These are phyloP conservation scores for Gyrodon lividus DNA, from an alignment of 768 basidiomycete genomes.

Conservation along the genomic window DNA sequence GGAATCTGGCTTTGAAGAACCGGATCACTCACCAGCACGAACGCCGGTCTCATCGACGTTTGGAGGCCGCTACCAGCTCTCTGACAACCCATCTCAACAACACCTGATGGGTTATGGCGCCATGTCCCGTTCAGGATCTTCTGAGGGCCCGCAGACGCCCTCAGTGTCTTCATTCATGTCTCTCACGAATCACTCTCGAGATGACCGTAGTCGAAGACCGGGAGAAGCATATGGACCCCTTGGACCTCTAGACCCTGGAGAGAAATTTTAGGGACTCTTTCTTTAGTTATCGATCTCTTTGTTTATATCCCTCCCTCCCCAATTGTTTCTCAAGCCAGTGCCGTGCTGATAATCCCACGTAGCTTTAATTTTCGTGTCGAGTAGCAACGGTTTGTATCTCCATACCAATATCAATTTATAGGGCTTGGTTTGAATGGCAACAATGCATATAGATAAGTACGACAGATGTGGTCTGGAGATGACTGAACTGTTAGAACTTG, in stretches of 20 bases:
- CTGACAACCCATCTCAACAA: conserved; percentile 48
- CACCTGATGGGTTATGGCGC: conserved; percentile 49
- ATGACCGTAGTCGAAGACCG: conserved; percentile 34
- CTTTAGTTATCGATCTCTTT: conserved; percentile 32
- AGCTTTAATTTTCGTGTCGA: conserved; percentile 1
- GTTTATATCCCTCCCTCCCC: conserved; percentile 7
- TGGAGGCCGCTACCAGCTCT: conserved; percentile 60
- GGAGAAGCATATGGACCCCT: conserved; percentile 47
- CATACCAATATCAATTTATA: conserved; percentile 4
- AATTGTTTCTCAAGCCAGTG: not conserved
- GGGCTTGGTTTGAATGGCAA: conserved; percentile 1
- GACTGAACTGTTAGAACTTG: not conserved
- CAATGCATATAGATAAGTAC: too few species aligned
- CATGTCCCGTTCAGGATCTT: conserved; percentile 48
- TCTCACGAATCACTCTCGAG: conserved; percentile 23
- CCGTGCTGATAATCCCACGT: conserved; percentile 3
- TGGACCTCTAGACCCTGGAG: conserved; percentile 61
- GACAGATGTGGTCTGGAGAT: too few species aligned
- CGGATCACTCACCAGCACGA: conserved; percentile 46
- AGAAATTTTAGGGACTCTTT: conserved; percentile 43
- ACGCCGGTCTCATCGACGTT: conserved; percentile 33
- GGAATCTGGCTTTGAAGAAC: conserved; percentile 80
- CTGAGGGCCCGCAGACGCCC: conserved; percentile 18
- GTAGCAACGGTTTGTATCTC: conserved; percentile 12
- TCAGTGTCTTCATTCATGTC: conserved; percentile 36